Percentiles rank a stretch among this genome's conserved stretches.
These are phyloP conservation scores for Exserohilum rostratum DNA, from an alignment of 2,329 filamentous ascomycete genomes.

Conservation along the genomic window DNA sequence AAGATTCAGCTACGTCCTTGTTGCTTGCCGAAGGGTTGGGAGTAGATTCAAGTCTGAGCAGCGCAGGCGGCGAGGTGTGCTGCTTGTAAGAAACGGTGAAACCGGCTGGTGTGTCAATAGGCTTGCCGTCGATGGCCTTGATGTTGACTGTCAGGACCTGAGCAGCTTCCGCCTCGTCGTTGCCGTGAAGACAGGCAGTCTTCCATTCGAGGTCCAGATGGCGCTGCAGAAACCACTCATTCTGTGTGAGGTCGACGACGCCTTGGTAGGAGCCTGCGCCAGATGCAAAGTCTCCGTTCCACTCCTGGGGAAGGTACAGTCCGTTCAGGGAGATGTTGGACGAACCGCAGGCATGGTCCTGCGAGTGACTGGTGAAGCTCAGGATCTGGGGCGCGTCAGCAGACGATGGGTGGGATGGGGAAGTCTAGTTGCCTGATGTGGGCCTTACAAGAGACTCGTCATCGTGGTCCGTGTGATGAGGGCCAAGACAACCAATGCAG, in stretches of 20 bases:
- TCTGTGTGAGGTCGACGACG: conserved; percentile 37
- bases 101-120: conserved; percentile 39
- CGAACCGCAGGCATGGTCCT: conserved; percentile 46
- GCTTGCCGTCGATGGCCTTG: conserved; percentile 47
- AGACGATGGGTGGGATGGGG: conserved; percentile 18
- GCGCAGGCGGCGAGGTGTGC: conserved; percentile 41
- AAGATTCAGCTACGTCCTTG: conserved; percentile 39
- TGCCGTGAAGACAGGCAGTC: conserved; percentile 47
- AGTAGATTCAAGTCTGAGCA: conserved; percentile 43
- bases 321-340: conserved; percentile 54
- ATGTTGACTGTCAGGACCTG: conserved; percentile 50
- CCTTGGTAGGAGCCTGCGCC: conserved; percentile 43
- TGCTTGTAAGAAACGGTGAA: conserved; percentile 51
- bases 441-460: conserved; percentile 51
- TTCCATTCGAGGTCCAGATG: conserved; percentile 49
- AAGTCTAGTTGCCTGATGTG: conserved; percentile 41
- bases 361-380: conserved; percentile 49
- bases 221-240: conserved; percentile 44
- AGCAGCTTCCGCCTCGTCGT: conserved; percentile 36
- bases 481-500: conserved; percentile 52
- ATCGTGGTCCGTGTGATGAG: conserved; percentile 44
- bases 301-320: conserved; percentile 46
- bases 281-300: conserved; percentile 45
- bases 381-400: conserved; percentile 49
- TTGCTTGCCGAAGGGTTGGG: conserved; percentile 41